Base-by-base conservation (phyloP, 2,329 filamentous ascomycete species). In the Niveomyces coronatus region DNA sequence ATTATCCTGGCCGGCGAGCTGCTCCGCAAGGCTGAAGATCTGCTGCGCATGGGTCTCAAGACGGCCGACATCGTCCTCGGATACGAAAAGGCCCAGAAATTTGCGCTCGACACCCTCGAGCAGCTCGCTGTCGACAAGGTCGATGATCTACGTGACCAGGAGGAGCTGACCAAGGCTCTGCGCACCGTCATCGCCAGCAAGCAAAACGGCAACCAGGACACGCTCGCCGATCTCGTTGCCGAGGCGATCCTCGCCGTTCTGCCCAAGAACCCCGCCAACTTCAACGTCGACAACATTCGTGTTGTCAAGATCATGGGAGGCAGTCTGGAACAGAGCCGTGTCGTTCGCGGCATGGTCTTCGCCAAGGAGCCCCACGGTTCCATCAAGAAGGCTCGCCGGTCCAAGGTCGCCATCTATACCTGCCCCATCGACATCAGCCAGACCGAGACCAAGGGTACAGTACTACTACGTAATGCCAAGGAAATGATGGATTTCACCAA, bases 241-340 rank as follows among this genome's bases (percentile, higher is more conserved):
- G 87, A 95, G 60, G 79, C 76, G 29, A 76, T 82, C 40, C 76
- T 96, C 40, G 79, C 86, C 31, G 88, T 98, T 15, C 74, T 98
- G 46, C 91, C 93, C 49, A 95, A 95, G 71, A 94, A 95, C 66
- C 84, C 91, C 16, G 66, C 74, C 58, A 88, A 93, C 67, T 98
- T 98, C 75, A 98, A 95, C 64, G 87, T 98, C 47, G 91, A 98
- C 70, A 98, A 98, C 62, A 82, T 98, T 53, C 85, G 91, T 44
- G 93, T 98, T 42, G 93, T 98, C 53, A 98, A 98, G 75, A 98
- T 98, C 55, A 96, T 98, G 89, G 91, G 91, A 52, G 89, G 91
- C 47, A 87, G 83, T 58, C 68, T 98, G 56, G 85, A 93, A 54
- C 88, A 98, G 68, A 94, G 87, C 61, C 80, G 78, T 49, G 89